Percentiles rank a stretch among this genome's conserved stretches.
These are phyloP conservation scores for Zymoseptoria brevis DNA, from an alignment of 2,329 filamentous ascomycete genomes.

Conservation along the genomic window DNA sequence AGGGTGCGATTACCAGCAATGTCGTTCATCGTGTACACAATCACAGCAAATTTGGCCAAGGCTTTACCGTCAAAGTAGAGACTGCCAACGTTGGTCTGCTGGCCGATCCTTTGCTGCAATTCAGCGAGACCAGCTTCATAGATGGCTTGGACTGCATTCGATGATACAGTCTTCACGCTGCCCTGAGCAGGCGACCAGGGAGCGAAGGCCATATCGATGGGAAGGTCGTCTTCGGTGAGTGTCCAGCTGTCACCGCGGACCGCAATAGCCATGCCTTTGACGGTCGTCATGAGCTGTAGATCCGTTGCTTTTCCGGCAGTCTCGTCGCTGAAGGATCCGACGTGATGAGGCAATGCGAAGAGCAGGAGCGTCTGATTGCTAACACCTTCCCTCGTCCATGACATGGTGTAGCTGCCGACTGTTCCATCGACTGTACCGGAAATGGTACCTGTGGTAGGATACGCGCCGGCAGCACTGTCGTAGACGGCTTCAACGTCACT, in stretches of 20 bases:
- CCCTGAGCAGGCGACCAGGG: slow-evolving; percentile 58
- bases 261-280: slow-evolving; percentile 71
- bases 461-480: slow-evolving; percentile 69
- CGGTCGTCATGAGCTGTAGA: slow-evolving; percentile 66
- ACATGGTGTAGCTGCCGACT: slow-evolving; percentile 63
- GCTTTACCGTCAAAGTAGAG: slow-evolving; percentile 84
- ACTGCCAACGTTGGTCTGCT: slow-evolving; percentile 67
- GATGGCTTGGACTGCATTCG: slow-evolving; percentile 41
- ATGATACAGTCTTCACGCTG: slow-evolving; percentile 33
- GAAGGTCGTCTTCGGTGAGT: slow-evolving; percentile 66
- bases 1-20: slow-evolving; percentile 46
- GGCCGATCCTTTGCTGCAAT: slow-evolving; percentile 65
- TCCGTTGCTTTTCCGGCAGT: slow-evolving; percentile 42
- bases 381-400: slow-evolving; percentile 64
- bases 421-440: slow-evolving; percentile 53
- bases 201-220: slow-evolving; percentile 64
- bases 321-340: slow-evolving; percentile 60
- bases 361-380: slow-evolving; percentile 58
- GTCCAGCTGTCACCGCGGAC: slow-evolving; percentile 68
- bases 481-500: slow-evolving; percentile 56
- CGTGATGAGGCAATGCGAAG: slow-evolving; percentile 83
- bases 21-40: slow-evolving; percentile 43
- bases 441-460: slow-evolving; percentile 57
- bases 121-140: slow-evolving; percentile 58
- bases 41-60: slow-evolving; percentile 37